phyloP scores from a whole-genome alignment of 257 asterid genomes.

The Apocynum venetum region DNA sequence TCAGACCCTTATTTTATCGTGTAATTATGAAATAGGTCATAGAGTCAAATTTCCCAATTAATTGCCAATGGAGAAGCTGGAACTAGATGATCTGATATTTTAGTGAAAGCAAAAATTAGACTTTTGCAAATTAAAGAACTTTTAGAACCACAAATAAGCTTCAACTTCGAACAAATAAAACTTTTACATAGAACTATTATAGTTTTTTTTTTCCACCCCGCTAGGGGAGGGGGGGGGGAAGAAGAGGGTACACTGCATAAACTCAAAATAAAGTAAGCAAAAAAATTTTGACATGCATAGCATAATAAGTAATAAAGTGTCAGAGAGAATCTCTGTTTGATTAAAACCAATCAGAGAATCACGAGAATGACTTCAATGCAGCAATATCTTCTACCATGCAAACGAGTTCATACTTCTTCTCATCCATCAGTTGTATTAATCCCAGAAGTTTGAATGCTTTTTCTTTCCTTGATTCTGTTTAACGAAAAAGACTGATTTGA shows the following conservation, averaged over 20 bases:
- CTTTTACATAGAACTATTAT: too few relatives aligned
- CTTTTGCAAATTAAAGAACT: background rate
- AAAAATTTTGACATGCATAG: too few relatives aligned
- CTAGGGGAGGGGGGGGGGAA: too few relatives aligned
- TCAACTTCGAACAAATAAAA: too few relatives aligned
- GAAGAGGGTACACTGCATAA: too few relatives aligned
- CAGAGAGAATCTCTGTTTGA: background rate
- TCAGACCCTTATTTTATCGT: background rate
- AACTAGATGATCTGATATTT: background rate
- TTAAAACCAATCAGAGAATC: background rate
- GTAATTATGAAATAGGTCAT: background rate
- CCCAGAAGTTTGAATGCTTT: background rate
- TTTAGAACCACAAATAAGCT: too few relatives aligned
- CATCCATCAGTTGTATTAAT: background rate
- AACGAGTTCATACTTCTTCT: background rate
- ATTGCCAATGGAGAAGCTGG: background rate
- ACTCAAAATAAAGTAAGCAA: too few relatives aligned
- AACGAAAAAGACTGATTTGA: background rate
- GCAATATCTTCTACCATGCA: too few relatives aligned
- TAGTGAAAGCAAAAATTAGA: background rate
- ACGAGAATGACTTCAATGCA: too few relatives aligned
- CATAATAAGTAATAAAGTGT: background rate
- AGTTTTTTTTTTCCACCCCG: too few relatives aligned
- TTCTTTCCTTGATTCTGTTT: background rate
- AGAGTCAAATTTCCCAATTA: background rate